Conservation (phyloP, 495 filamentous ascomycete species). For the Daldinia bambusicola region DNA sequence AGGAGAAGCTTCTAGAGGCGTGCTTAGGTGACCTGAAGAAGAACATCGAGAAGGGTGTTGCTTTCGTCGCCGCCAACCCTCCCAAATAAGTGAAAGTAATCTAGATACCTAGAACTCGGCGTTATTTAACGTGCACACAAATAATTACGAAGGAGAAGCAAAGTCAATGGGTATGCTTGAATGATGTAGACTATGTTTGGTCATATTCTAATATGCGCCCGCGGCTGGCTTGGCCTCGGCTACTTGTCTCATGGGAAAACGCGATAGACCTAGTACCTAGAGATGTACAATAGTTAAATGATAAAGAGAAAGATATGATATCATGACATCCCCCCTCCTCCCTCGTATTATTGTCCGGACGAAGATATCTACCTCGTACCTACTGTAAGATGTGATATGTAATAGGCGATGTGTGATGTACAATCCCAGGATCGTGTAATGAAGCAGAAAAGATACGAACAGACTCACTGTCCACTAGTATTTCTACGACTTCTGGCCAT, state of each 20-base stretch:
- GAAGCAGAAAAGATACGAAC: background rate
- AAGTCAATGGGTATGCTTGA: constrained; percentile 4
- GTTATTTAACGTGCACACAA: constrained; percentile 26
- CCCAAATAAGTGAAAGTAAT: constrained; percentile 56
- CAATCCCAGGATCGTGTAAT: background rate
- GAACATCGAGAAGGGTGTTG: constrained; percentile 68
- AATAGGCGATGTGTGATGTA: background rate
- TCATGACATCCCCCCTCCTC: background rate
- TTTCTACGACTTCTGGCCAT: constrained; percentile 72
- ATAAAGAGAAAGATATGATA: constrained; percentile 33
- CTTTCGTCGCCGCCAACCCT: constrained; percentile 64
- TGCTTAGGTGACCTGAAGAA: constrained; percentile 88
- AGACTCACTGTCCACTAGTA: constrained; percentile 58
- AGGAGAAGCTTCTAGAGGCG: constrained; percentile 89
- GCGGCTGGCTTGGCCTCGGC: constrained; percentile 14
- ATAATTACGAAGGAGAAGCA: constrained; percentile 17
- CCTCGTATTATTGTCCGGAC: background rate
- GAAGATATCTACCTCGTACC: no score
- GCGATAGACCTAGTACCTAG: constrained; percentile 28
- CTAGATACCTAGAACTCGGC: constrained; percentile 14
- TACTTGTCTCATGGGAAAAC: constrained; percentile 23
- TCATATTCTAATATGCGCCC: constrained; percentile 5
- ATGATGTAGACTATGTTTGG: constrained; percentile 14
- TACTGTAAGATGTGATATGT: constrained; percentile 1
- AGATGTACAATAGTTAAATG: constrained; percentile 46